Evolutionary conservation across 1,284 basidiomycete genomes (phyloP).

Genomic region (Chondrostereum purpureum): DNA sequence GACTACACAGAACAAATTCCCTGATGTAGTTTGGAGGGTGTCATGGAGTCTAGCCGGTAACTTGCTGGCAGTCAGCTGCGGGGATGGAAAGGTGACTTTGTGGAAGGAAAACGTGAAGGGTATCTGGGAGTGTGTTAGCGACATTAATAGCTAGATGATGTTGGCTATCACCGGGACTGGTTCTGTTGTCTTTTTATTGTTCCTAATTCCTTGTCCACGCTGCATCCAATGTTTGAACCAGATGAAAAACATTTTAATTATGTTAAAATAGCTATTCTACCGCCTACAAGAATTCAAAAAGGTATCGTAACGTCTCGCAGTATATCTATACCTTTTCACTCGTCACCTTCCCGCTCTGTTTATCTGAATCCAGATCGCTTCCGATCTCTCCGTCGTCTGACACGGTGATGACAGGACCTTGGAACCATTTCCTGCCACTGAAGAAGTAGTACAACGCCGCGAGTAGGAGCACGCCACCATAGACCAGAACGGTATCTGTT

Average conservation of each 20-base stretch:
- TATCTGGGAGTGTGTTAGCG: constrained; percentile 93
- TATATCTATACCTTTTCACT: too few species aligned
- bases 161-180: too few species aligned
- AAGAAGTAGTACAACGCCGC: constrained; percentile 16
- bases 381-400: neutral
- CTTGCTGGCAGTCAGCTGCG: constrained; percentile 93
- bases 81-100: constrained; percentile 94
- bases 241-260: too few species aligned
- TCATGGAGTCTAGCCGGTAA: constrained; percentile 97
- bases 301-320: too few species aligned
- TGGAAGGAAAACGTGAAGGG: constrained; percentile 98
- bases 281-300: too few species aligned
- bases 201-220: too few species aligned
- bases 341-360: neutral
- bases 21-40: constrained; percentile 95
- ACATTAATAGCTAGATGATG: constrained; percentile 67
- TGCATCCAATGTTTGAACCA: too few species aligned
- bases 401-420: constrained; percentile 16
- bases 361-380: neutral
- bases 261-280: too few species aligned
- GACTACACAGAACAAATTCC: constrained; percentile 68
- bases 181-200: too few species aligned
- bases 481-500: constrained; percentile 19
- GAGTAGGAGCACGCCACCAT: constrained; percentile 17
- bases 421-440: constrained; percentile 21